Evolutionary conservation across 768 basidiomycete genomes (phyloP), one percentile per base, ranked within the genome.

Genomic region (Termitomyces sp.): DNA sequence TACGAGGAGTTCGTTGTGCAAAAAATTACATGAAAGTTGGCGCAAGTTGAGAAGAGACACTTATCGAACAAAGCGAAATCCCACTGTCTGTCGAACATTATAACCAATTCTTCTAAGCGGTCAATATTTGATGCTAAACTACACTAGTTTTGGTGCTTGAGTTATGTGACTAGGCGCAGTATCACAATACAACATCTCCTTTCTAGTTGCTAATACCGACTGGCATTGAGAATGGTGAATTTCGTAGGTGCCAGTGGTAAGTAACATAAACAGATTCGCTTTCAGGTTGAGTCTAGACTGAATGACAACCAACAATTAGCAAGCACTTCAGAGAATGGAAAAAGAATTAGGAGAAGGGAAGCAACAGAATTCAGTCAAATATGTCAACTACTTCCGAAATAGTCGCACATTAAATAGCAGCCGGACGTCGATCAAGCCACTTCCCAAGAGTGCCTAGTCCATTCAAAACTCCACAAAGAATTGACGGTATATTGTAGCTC

Each of bases 391-490:
- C 32, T n/a, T 23, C 37, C 39, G 35, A 25, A 27, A 37, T 1
- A 53, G 39, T 50, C n/a, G 34, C 23, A 30, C 32, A 48, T 32
- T 30, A 17, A 19, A 21, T 27, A 44, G 39, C 28, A 73, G 76
- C 84, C 83, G 83, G 83, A 80, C 79, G 67, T 77, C 76, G 73
- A 77, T 85, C 83, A 81, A 69, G 41, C 82, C 61, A 65, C 81
- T 82, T 75, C 76, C 79, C 76, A 70, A 79, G 67, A 64, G 43
- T 50, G 16, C 34, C 35, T 45, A 21, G 35, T 27, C 37, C 37
- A 14, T 30, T 30, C 16, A 34, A 35, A 39, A n/a, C 35, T 37
- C 40, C 28, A 48, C 30, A 45, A 51, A 52, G 3, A 19, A 43
- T 19, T 7, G 44, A 23, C 10, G 28, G 28, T 27, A 41, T 14